Percentiles rank a stretch among this genome's conserved stretches.
phyloP scores from a whole-genome alignment of 83 land plant species.

The Thuja plicata region DNA sequence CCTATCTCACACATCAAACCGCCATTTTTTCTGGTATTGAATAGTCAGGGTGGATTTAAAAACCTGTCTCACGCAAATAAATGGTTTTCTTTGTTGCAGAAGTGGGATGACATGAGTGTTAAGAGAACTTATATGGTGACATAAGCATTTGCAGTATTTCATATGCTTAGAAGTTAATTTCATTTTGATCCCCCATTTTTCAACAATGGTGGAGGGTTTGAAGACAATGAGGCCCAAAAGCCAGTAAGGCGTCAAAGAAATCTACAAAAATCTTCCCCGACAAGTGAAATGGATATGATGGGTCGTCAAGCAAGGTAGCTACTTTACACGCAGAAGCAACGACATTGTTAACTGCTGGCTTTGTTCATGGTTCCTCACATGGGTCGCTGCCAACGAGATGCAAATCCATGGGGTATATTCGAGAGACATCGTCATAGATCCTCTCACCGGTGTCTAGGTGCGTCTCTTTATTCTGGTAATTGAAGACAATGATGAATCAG shows the following conservation, averaged over 20 bases:
- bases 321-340: not conserved
- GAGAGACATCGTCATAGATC: slow-evolving; percentile 15
- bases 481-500: not conserved
- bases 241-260: not conserved
- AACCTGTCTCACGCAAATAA: too few relatives aligned
- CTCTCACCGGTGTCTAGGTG: slow-evolving; percentile 10
- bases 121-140: too few relatives aligned
- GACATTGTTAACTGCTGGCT: slow-evolving; percentile 6
- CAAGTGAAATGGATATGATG: not conserved
- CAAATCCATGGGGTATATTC: slow-evolving; percentile 20
- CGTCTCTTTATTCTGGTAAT: slow-evolving; percentile 11
- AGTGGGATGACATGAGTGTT: too few relatives aligned
- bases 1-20: too few relatives aligned
- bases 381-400: not conserved
- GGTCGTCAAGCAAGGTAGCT: not conserved
- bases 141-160: too few relatives aligned
- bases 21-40: too few relatives aligned
- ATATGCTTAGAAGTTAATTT: too few relatives aligned
- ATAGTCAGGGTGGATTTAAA: too few relatives aligned
- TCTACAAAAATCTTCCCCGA: not conserved
- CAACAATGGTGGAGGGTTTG: too few relatives aligned
- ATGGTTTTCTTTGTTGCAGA: too few relatives aligned
- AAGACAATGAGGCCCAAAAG: not conserved
- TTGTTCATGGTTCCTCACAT: too few relatives aligned
- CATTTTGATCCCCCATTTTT: too few relatives aligned